A percentile compares a stretch with the other conserved stretches of the same genome.
Conservation (phyloP, 2,329 filamentous ascomycete genomes). For the Lachnellula hyalina region DNA sequence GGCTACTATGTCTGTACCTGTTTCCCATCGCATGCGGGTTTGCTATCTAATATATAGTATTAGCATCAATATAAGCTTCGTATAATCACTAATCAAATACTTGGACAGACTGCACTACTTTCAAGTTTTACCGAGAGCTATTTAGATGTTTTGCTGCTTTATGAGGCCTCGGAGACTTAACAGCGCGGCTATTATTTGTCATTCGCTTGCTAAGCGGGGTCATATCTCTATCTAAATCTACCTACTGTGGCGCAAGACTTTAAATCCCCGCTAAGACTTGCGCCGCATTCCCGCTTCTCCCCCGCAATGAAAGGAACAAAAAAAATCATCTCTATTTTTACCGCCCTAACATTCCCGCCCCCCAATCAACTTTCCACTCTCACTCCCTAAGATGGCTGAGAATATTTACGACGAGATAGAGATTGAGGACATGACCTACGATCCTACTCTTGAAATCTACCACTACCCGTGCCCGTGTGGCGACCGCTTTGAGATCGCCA, state of each 20-base stretch:
- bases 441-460: constrained; percentile 77
- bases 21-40: no score
- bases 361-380: neutral
- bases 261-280: neutral
- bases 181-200: no score
- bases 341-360: neutral
- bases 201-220: no score
- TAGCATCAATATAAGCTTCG: no score
- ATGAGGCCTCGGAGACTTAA: no score
- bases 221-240: no score
- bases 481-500: constrained; percentile 87
- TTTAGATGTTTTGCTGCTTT: no score
- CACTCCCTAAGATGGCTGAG: constrained; percentile 42
- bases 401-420: constrained; percentile 96
- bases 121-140: no score
- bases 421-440: constrained; percentile 97
- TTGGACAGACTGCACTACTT: no score
- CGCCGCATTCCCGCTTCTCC: neutral
- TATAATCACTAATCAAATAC: no score
- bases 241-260: neutral
- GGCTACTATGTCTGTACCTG: no score
- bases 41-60: no score
- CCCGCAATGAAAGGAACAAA: neutral
- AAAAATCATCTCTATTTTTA: neutral
- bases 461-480: constrained; percentile 96